Evolutionary conservation across 2,329 filamentous ascomycete genomes (phyloP).

Genomic region (Ascochyta rabiei): DNA sequence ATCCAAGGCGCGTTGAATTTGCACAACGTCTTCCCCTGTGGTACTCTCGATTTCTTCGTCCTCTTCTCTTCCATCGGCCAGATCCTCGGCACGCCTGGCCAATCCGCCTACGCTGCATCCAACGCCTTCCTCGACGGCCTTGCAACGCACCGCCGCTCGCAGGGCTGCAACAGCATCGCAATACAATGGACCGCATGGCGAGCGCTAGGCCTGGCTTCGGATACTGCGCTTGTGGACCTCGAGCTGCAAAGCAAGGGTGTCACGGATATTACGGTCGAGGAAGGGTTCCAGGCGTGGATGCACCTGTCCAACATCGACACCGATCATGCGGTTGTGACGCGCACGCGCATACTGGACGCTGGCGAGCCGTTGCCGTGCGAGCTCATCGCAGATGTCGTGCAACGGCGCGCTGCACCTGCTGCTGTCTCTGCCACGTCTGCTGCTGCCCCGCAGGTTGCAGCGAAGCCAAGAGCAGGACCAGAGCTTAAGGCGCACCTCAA

Average conservation of each 20-base stretch:
- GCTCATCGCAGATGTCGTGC: constrained; percentile 24
- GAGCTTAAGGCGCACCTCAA: constrained; percentile 42
- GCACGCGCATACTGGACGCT: constrained; percentile 38
- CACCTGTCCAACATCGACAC: constrained; percentile 45
- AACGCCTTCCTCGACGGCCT: constrained; percentile 42
- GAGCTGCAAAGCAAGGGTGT: constrained; percentile 53
- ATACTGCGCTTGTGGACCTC: constrained; percentile 48
- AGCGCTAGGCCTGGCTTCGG: constrained; percentile 48
- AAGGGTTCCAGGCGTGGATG: constrained; percentile 53
- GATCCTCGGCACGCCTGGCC: constrained; percentile 31
- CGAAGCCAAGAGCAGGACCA: constrained; percentile 20
- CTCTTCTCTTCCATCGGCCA: constrained; percentile 36
- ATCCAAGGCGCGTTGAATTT: constrained; percentile 36
- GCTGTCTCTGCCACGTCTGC: background rate
- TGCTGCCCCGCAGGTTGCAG: background rate
- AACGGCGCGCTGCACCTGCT: constrained; percentile 11
- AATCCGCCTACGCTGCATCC: constrained; percentile 35
- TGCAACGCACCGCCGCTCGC: constrained; percentile 30
- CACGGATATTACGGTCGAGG: constrained; percentile 50
- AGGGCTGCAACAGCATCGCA: constrained; percentile 51
- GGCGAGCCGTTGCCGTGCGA: constrained; percentile 35
- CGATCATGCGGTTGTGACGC: constrained; percentile 50
- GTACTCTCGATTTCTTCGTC: constrained; percentile 34
- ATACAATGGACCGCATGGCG: constrained; percentile 55
- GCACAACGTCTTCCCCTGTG: constrained; percentile 35